These are phyloP conservation scores for Sporothrix protearum DNA, from an alignment of 2,329 filamentous ascomycete genomes.

Conservation along the genomic window DNA sequence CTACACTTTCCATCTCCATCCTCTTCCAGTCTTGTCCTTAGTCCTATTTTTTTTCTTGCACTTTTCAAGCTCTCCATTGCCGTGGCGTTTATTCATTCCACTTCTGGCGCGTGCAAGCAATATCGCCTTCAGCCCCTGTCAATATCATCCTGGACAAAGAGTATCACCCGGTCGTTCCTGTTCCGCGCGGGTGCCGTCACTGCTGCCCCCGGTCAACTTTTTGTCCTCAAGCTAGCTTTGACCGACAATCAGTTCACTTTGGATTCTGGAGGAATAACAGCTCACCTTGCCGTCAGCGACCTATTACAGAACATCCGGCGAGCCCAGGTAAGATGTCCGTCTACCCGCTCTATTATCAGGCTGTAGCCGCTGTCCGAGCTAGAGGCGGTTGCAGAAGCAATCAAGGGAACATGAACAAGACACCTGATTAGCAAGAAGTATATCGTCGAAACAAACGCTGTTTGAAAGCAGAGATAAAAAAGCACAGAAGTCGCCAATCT, in stretches of 20 bases:
- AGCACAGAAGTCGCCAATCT: background rate
- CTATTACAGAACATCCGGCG: background rate
- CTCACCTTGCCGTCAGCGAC: background rate
- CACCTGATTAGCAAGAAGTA: background rate
- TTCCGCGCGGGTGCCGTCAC: slow-evolving; percentile 21
- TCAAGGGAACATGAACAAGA: background rate
- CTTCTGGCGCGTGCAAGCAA: slow-evolving; percentile 1
- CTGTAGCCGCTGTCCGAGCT: slow-evolving; percentile 9
- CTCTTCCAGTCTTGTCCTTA: background rate
- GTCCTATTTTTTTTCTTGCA: background rate
- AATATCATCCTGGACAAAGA: background rate
- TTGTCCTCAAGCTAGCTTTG: background rate
- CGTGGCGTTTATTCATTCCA: slow-evolving; percentile 13
- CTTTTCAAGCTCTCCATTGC: background rate
- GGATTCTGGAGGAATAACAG: too few relatives aligned
- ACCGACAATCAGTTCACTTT: slow-evolving; percentile 5
- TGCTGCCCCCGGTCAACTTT: background rate
- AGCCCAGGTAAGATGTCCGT: background rate
- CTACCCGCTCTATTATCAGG: background rate
- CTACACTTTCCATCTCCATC: background rate
- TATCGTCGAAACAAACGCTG: background rate
- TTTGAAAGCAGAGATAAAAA: background rate
- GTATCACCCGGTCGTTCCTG: slow-evolving; percentile 2
- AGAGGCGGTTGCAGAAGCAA: background rate
- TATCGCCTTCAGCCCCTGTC: slow-evolving; percentile 12